Percentiles rank a stretch among this genome's conserved stretches.
These are phyloP conservation scores for Fusarium nematophilum DNA, from an alignment of 2,329 filamentous ascomycete species.

Conservation along the genomic window DNA sequence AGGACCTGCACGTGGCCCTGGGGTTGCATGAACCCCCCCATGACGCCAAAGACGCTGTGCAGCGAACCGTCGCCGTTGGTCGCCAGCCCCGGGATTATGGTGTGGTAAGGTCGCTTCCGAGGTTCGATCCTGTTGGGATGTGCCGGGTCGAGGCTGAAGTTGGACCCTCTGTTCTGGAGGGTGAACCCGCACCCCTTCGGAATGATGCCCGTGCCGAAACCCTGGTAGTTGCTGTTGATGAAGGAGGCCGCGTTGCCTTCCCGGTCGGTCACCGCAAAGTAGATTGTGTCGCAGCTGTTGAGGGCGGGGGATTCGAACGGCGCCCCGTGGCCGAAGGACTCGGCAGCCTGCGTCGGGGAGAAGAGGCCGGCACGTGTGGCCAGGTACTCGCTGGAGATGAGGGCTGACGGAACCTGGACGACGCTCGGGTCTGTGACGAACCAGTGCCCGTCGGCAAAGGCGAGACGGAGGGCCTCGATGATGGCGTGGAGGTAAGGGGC, in stretches of 20 bases:
- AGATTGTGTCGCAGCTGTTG: slow-evolving; percentile 90
- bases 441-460: slow-evolving; percentile 91
- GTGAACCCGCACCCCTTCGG: slow-evolving; percentile 90
- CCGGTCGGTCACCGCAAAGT: slow-evolving; percentile 86
- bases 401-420: slow-evolving; percentile 74
- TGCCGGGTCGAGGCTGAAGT: slow-evolving; percentile 76
- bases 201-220: slow-evolving; percentile 89
- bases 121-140: slow-evolving; percentile 87
- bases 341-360: slow-evolving; percentile 67
- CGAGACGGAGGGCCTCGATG: slow-evolving; percentile 88
- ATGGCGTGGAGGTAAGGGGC: slow-evolving; percentile 84
- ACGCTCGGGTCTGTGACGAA: slow-evolving; percentile 87
- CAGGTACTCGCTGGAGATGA: slow-evolving; percentile 81
- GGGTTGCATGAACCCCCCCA: slow-evolving; percentile 99
- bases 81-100: slow-evolving; percentile 93
- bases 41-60: slow-evolving; percentile 91
- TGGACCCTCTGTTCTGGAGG: slow-evolving; percentile 91
- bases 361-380: slow-evolving; percentile 73
- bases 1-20: slow-evolving; percentile 96
- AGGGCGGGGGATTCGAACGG: slow-evolving; percentile 75
- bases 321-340: slow-evolving; percentile 72
- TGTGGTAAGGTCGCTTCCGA: slow-evolving; percentile 93
- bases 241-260: slow-evolving; percentile 93
- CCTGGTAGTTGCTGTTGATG: slow-evolving; percentile 94
- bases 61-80: slow-evolving; percentile 83